Conservation (phyloP, 2,329 filamentous ascomycete genomes). For the Penicillium sp. region DNA sequence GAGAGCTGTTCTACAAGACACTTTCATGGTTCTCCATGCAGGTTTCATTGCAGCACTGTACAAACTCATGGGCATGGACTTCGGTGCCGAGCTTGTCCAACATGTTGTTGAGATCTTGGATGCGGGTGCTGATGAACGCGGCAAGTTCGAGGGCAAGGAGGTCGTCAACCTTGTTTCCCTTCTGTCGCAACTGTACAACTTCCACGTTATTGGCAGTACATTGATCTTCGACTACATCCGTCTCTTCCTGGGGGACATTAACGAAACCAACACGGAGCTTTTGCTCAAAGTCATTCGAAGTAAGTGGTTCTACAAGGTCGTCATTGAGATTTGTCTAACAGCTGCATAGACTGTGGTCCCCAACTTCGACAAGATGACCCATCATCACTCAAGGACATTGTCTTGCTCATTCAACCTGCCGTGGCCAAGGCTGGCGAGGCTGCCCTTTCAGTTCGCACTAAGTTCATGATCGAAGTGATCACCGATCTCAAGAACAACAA, state of each 20-base stretch:
- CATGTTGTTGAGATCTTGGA: slow-evolving; percentile 74
- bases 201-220: slow-evolving; percentile 78
- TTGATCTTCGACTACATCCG: slow-evolving; percentile 91
- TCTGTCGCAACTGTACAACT: slow-evolving; percentile 84
- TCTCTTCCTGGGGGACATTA: slow-evolving; percentile 69
- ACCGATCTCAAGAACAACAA: slow-evolving; percentile 93
- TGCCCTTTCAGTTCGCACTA: slow-evolving; percentile 80
- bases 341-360: slow-evolving; percentile 61
- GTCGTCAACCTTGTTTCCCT: slow-evolving; percentile 76
- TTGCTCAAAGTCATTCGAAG: slow-evolving; percentile 78
- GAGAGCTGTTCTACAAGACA: slow-evolving; percentile 74
- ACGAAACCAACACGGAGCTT: slow-evolving; percentile 84
- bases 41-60: slow-evolving; percentile 87
- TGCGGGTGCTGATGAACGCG: slow-evolving; percentile 55
- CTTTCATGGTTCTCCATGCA: slow-evolving; percentile 84
- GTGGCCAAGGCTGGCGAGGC: slow-evolving; percentile 65
- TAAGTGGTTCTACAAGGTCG: slow-evolving; percentile 24
- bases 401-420: slow-evolving; percentile 71
- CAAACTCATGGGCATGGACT: slow-evolving; percentile 81
- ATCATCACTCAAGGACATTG: slow-evolving; percentile 82
- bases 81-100: slow-evolving; percentile 83
- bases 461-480: slow-evolving; percentile 97
- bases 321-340: slow-evolving; percentile 15
- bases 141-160: slow-evolving; percentile 54
- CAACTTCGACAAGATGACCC: slow-evolving; percentile 87